phyloP scores from a whole-genome alignment of 805 yeast genomes.

The Hanseniaspora thailandica region DNA sequence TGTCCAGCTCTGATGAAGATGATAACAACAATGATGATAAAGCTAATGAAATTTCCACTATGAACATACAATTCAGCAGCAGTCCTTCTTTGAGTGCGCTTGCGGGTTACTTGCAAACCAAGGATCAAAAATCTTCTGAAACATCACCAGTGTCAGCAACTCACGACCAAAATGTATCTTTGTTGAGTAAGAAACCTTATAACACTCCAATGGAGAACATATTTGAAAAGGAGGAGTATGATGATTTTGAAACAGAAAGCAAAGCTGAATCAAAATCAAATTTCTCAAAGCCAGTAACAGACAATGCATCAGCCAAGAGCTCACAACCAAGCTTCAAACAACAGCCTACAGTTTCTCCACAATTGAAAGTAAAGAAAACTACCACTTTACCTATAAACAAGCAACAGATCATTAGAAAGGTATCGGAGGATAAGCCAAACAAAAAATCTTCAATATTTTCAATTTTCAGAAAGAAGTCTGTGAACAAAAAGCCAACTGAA shows the following conservation, averaged over 20 bases:
- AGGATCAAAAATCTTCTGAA: conserved; percentile 24
- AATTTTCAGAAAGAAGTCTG: conserved; percentile 15
- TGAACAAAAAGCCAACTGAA: neutral
- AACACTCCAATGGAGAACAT: conserved; percentile 11
- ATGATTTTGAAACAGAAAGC: neutral
- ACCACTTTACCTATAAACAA: conserved; percentile 1
- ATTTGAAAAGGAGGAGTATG: conserved; percentile 18
- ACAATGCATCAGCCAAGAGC: neutral
- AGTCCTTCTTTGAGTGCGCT: conserved; percentile 36
- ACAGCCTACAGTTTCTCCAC: neutral
- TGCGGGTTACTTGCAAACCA: conserved; percentile 33
- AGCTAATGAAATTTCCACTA: conserved; percentile 9
- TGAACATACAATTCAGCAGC: conserved; percentile 29
- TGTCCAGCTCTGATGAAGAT: neutral
- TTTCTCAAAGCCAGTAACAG: neutral
- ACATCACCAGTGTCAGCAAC: conserved; percentile 17
- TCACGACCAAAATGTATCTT: conserved; percentile 17
- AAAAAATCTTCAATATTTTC: conserved; percentile 15
- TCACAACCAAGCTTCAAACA: neutral
- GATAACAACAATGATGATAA: neutral
- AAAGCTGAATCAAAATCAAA: neutral
- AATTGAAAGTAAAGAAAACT: neutral
- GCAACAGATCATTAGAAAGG: conserved; percentile 16
- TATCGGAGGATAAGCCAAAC: neutral
- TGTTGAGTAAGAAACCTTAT: conserved; percentile 20